Percentiles rank a stretch among this genome's conserved stretches.
Conservation (phyloP, 495 filamentous ascomycete genomes). For the Talaromyces nanjingensis region DNA sequence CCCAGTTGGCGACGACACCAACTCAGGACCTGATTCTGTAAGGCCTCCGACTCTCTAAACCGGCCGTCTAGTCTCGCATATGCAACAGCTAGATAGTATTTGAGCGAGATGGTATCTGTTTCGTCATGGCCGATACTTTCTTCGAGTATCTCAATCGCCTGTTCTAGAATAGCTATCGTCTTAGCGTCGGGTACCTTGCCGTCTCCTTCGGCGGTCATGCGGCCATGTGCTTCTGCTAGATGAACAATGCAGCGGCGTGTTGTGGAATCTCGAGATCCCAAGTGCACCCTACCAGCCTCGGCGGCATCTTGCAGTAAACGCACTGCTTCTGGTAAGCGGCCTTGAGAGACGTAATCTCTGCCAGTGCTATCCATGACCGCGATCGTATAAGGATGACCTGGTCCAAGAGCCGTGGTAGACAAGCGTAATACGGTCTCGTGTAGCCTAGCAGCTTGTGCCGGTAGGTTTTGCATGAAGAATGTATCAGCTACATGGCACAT, state of each 20-base stretch:
- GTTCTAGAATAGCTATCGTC: slow-evolving; percentile 5
- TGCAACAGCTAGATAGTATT: slow-evolving; percentile 9
- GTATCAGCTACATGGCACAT: slow-evolving; percentile 2
- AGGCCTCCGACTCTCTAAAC: slow-evolving; percentile 1
- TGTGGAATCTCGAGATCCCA: slow-evolving; percentile 10
- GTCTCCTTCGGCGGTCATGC: slow-evolving; percentile 7
- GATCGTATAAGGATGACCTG: slow-evolving; percentile 9
- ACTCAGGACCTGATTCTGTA: slow-evolving; percentile 5
- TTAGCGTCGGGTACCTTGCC: slow-evolving; percentile 10
- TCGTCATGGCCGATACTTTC: slow-evolving; percentile 3
- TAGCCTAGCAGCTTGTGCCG: slow-evolving; percentile 1
- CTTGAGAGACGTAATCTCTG: slow-evolving; percentile 8
- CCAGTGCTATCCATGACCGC: slow-evolving; percentile 9
- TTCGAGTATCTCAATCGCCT: slow-evolving; percentile 11
- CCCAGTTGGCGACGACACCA: slow-evolving; percentile 7
- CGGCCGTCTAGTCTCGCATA: slow-evolving; percentile 9
- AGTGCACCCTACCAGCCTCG: slow-evolving; percentile 6
- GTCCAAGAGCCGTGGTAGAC: slow-evolving; percentile 8
- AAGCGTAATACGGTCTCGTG: slow-evolving; percentile 6
- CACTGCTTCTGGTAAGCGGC: slow-evolving; percentile 9
- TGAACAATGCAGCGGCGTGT: slow-evolving; percentile 5
- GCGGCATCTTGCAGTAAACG: slow-evolving; percentile 11
- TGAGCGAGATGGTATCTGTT: slow-evolving; percentile 9
- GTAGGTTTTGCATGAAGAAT: slow-evolving; percentile 4
- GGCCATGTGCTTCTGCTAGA: slow-evolving; percentile 7